phyloP scores from a whole-genome alignment of 495 filamentous ascomycete species.

The Tricharina praecox region DNA sequence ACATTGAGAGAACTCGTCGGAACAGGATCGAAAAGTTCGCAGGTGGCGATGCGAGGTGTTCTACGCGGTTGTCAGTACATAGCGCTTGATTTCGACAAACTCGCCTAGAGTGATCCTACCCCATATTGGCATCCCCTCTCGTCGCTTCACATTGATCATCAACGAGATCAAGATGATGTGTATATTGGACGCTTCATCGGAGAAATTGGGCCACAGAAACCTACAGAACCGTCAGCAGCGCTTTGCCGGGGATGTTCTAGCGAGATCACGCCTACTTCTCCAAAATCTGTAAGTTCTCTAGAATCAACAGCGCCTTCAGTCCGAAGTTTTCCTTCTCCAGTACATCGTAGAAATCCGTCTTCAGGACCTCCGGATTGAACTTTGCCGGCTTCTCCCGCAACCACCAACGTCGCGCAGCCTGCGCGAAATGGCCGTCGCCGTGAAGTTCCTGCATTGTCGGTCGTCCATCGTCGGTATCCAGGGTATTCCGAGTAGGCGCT shows the following conservation, averaged over 20 bases:
- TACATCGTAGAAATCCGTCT: slow-evolving; percentile 78
- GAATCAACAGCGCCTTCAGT: slow-evolving; percentile 55
- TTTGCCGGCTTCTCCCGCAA: slow-evolving; percentile 49
- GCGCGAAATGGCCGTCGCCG: slow-evolving; percentile 64
- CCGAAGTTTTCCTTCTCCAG: slow-evolving; percentile 66
- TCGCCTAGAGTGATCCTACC: too few relatives aligned
- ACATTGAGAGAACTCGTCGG: slow-evolving; percentile 77
- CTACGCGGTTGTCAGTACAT: slow-evolving; percentile 28
- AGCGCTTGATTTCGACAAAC: too few relatives aligned
- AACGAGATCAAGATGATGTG: slow-evolving; percentile 74
- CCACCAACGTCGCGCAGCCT: slow-evolving; percentile 75
- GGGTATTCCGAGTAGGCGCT: not conserved
- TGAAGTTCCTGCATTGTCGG: slow-evolving; percentile 51
- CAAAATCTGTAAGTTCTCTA: slow-evolving; percentile 81
- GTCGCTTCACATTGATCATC: slow-evolving; percentile 71
- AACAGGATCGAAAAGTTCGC: slow-evolving; percentile 81
- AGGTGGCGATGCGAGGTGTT: slow-evolving; percentile 57
- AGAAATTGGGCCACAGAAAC: slow-evolving; percentile 88
- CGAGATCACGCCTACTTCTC: slow-evolving; percentile 47
- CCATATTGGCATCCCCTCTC: slow-evolving; percentile 80
- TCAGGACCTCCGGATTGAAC: slow-evolving; percentile 71
- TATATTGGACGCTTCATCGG: slow-evolving; percentile 73
- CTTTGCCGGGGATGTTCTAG: not conserved
- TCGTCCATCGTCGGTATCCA: slow-evolving; percentile 30
- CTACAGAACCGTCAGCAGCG: slow-evolving; percentile 30